phyloP scores from a whole-genome alignment of 192 early-diverging fungal genomes.

The Pilobolus umbonatus region DNA sequence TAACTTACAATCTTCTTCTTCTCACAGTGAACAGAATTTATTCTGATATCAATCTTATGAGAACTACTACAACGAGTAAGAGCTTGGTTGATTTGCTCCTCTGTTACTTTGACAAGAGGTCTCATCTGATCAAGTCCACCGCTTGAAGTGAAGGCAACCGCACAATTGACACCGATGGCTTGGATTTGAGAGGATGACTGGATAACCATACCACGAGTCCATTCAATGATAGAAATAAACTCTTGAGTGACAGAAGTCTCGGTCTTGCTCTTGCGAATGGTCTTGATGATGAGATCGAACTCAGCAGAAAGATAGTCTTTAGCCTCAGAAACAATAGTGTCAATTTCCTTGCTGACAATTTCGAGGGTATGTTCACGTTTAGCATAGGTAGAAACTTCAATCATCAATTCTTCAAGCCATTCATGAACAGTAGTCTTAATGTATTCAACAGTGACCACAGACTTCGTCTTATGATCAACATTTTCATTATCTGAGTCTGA shows the following conservation, averaged over 20 bases:
- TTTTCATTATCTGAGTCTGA: neutral
- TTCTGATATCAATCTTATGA: constrained; percentile 4
- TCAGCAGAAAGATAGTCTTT: constrained; percentile 7
- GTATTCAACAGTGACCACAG: constrained; percentile 1
- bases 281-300: neutral
- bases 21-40: neutral
- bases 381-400: constrained; percentile 7
- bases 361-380: constrained; percentile 6
- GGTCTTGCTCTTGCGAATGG: neutral
- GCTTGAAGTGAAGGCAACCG: neutral
- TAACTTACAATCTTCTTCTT: constrained; percentile 7
- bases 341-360: constrained; percentile 4
- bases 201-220: constrained; percentile 19
- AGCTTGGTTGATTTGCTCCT: constrained; percentile 8
- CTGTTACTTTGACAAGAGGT: constrained; percentile 8
- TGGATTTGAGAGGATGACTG: constrained; percentile 16
- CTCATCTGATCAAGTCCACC: constrained; percentile 11
- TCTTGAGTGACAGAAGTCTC: constrained; percentile 6
- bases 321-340: neutral
- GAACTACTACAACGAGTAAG: constrained; percentile 4
- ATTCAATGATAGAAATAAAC: neutral
- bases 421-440: neutral
- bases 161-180: constrained; percentile 10
- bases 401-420: constrained; percentile 8
- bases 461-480: neutral